Evolutionary conservation across 768 basidiomycete genomes (phyloP).

Genomic region (Lactarius quietus): DNA sequence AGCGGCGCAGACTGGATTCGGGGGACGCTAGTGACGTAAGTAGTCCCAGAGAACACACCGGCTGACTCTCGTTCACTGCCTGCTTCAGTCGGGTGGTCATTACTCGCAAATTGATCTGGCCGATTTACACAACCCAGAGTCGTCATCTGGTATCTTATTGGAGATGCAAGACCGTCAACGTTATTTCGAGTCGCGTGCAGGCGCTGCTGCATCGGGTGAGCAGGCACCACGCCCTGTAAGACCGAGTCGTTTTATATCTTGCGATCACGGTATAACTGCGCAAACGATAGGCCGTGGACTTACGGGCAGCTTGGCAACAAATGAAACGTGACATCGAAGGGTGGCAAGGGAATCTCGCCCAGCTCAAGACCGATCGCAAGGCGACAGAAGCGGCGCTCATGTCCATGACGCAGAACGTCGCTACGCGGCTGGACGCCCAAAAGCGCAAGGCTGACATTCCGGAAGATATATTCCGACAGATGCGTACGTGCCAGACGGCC

Average conservation of each 20-base stretch:
- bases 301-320: slow-evolving; percentile 46
- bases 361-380: slow-evolving; percentile 68
- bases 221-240: slow-evolving; percentile 29
- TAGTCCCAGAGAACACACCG: background rate
- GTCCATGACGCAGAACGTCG: slow-evolving; percentile 77
- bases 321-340: slow-evolving; percentile 45
- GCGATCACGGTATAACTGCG: slow-evolving; percentile 10
- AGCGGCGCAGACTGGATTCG: slow-evolving; percentile 53
- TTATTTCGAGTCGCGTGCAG: slow-evolving; percentile 69
- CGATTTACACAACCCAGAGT: slow-evolving; percentile 72
- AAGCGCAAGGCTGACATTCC: slow-evolving; percentile 76
- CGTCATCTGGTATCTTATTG: slow-evolving; percentile 65
- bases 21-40: slow-evolving; percentile 43
- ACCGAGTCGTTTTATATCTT: slow-evolving; percentile 5
- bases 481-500: slow-evolving; percentile 87
- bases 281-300: slow-evolving; percentile 42
- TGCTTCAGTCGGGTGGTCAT: slow-evolving; percentile 29
- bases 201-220: slow-evolving; percentile 22
- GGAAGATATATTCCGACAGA: slow-evolving; percentile 69
- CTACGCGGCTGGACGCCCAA: slow-evolving; percentile 63
- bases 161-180: slow-evolving; percentile 85
- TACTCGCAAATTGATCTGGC: slow-evolving; percentile 74
- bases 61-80: slow-evolving; percentile 1
- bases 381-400: slow-evolving; percentile 63
- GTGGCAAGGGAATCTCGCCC: slow-evolving; percentile 56